phyloP scores from a whole-genome alignment of 2,329 filamentous ascomycete genomes.

The Exophiala sp. region DNA sequence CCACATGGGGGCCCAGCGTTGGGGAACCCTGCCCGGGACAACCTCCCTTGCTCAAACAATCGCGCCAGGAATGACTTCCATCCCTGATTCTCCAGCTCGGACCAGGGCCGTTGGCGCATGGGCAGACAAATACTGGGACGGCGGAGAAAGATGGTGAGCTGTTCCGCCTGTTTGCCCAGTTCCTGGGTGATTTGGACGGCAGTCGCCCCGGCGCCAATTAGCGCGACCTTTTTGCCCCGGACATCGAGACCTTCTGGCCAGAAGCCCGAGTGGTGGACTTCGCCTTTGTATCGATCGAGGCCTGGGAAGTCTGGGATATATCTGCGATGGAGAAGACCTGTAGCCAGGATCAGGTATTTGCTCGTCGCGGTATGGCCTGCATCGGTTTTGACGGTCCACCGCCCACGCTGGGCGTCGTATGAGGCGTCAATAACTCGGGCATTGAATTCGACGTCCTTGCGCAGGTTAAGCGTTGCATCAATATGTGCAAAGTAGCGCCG shows the following conservation, averaged over 20 bases:
- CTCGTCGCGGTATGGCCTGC: constrained; percentile 30
- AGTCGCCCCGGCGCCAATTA: constrained; percentile 60
- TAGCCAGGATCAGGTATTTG: constrained; percentile 22
- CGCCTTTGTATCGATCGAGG: constrained; percentile 54
- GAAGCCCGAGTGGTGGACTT: constrained; percentile 54
- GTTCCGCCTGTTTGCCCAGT: constrained; percentile 48
- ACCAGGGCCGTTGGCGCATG: constrained; percentile 50
- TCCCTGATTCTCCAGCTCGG: constrained; percentile 47
- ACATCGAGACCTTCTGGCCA: constrained; percentile 55
- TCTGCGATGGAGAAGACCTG: constrained; percentile 41
- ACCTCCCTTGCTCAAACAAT: constrained; percentile 48
- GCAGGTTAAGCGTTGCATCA: constrained; percentile 37
- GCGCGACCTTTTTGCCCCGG: constrained; percentile 54
- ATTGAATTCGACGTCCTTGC: constrained; percentile 35
- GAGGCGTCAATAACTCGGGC: constrained; percentile 34
- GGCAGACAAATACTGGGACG: constrained; percentile 61
- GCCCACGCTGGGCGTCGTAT: constrained; percentile 31
- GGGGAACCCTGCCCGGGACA: constrained; percentile 54
- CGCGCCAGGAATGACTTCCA: constrained; percentile 44
- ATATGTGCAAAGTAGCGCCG: constrained; percentile 39
- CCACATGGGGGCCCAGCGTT: constrained; percentile 50
- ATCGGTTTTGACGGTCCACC: constrained; percentile 39
- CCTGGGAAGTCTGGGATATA: constrained; percentile 57
- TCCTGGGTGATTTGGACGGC: constrained; percentile 61
- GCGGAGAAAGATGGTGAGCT: constrained; percentile 53